A percentile compares a stretch with the other conserved stretches of the same genome.
Evolutionary conservation across 2,329 filamentous ascomycete species (phyloP).

Genomic region (Bipolaris bicolor): DNA sequence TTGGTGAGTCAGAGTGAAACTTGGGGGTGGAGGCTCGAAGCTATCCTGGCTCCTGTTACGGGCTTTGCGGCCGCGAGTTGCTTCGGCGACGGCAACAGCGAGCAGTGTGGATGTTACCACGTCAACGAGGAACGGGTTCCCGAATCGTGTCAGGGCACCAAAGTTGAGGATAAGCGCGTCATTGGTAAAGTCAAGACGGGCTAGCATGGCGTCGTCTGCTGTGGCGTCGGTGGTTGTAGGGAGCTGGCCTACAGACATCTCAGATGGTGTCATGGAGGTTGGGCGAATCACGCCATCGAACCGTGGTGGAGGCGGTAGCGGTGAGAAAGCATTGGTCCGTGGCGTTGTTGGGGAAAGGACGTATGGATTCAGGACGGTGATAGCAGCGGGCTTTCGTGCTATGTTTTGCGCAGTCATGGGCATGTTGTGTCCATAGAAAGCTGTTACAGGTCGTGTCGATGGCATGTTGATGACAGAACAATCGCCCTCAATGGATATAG

Average conservation of each 20-base stretch:
- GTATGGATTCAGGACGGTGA: slow-evolving; percentile 49
- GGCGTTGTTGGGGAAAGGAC: slow-evolving; percentile 46
- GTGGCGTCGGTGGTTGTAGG: slow-evolving; percentile 46
- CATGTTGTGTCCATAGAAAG: slow-evolving; percentile 48
- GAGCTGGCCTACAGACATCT: slow-evolving; percentile 42
- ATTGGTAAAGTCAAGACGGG: slow-evolving; percentile 52
- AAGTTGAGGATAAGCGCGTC: slow-evolving; percentile 54
- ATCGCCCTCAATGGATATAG: slow-evolving; percentile 51
- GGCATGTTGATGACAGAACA: slow-evolving; percentile 49
- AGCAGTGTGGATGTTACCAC: slow-evolving; percentile 52
- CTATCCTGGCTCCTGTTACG: slow-evolving; percentile 29
- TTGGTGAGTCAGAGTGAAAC: slow-evolving; percentile 27
- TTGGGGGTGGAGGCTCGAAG: slow-evolving; percentile 44
- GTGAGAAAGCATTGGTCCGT: slow-evolving; percentile 39
- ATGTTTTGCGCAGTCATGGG: slow-evolving; percentile 45
- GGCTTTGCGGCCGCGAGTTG: slow-evolving; percentile 38
- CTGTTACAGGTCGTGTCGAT: slow-evolving; percentile 47
- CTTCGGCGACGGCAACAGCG: slow-evolving; percentile 55
- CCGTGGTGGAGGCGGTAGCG: slow-evolving; percentile 38
- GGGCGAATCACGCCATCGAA: slow-evolving; percentile 32
- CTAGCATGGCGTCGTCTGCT: slow-evolving; percentile 49
- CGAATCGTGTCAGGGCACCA: slow-evolving; percentile 51
- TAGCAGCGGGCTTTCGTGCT: slow-evolving; percentile 38
- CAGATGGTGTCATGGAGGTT: slow-evolving; percentile 41
- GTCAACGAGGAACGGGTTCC: slow-evolving; percentile 55